Conservation (phyloP, 805 yeast genomes). For the Candida palmyrensis region DNA sequence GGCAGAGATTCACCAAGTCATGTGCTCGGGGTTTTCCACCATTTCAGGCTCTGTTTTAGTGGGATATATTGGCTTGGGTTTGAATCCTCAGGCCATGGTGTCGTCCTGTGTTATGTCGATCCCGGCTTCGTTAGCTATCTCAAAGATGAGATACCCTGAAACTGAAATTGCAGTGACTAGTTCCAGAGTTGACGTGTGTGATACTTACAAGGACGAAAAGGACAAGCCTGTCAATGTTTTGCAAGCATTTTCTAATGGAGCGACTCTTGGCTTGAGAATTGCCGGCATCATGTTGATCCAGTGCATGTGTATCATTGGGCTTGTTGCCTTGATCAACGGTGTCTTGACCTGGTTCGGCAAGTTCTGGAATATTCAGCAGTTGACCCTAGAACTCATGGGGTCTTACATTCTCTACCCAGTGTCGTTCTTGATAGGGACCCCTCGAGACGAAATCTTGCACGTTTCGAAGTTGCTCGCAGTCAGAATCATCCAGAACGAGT, state of each 20-base stretch:
- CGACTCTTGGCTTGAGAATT: conserved; percentile 50
- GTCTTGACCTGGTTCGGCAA: conserved; percentile 56
- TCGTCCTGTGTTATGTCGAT: conserved; percentile 69
- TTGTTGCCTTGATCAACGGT: conserved; percentile 53
- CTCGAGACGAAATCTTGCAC: conserved; percentile 44
- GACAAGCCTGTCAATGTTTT: conserved; percentile 43
- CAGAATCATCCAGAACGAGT: conserved; percentile 60
- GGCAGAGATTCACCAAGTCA: conserved; percentile 58
- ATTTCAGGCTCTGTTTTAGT: conserved; percentile 62
- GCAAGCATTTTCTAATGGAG: conserved; percentile 57
- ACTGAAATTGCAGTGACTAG: conserved; percentile 49
- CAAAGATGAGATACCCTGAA: conserved; percentile 57
- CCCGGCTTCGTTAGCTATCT: conserved; percentile 58
- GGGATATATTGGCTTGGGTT: conserved; percentile 58
- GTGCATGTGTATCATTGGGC: conserved; percentile 56
- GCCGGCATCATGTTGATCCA: conserved; percentile 56
- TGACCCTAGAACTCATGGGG: conserved; percentile 51
- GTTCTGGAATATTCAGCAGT: conserved; percentile 52
- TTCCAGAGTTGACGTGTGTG: conserved; percentile 43
- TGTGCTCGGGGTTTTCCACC: conserved; percentile 61
- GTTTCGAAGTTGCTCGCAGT: conserved; percentile 49
- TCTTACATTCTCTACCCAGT: conserved; percentile 58
- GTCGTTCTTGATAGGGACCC: conserved; percentile 54
- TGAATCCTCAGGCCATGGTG: conserved; percentile 56
- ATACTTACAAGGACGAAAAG: conserved; percentile 23